Evolutionary conservation across 2,329 filamentous ascomycete species (phyloP).

Genomic region (Curvularia sp.): DNA sequence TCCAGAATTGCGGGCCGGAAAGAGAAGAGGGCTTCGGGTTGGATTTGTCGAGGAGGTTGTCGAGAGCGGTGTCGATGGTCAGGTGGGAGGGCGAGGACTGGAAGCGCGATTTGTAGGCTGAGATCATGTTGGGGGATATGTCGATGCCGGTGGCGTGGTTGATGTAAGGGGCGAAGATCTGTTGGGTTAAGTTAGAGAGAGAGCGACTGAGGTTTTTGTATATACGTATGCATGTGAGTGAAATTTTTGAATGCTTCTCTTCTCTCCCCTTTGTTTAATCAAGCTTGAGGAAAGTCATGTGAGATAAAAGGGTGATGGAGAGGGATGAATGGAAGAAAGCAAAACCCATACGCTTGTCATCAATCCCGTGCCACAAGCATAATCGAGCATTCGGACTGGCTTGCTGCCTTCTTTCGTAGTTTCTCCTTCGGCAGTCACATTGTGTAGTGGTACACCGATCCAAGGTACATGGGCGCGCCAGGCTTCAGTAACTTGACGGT

Average conservation of each 20-base stretch:
- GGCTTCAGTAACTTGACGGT: conserved; percentile 62
- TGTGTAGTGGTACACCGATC: conserved; percentile 66
- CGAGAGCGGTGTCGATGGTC: conserved; percentile 38
- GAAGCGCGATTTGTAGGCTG: conserved; percentile 69
- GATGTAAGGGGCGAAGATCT: conserved; percentile 68
- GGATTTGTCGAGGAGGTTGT: conserved; percentile 48
- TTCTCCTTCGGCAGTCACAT: conserved; percentile 35
- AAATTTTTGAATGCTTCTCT: not conserved
- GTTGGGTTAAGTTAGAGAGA: not conserved
- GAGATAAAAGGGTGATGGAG: too few relatives aligned
- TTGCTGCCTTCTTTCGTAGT: conserved; percentile 26
- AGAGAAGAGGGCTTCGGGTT: conserved; percentile 34
- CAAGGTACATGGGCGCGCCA: conserved; percentile 64
- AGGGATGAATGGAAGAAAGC: not conserved
- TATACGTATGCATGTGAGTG: not conserved
- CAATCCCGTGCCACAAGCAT: conserved; percentile 76
- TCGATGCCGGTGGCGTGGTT: conserved; percentile 73
- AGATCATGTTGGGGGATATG: conserved; percentile 74
- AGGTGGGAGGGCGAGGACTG: conserved; percentile 21
- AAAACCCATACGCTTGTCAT: conserved; percentile 65
- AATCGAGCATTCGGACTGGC: conserved; percentile 66
- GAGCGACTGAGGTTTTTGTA: not conserved
- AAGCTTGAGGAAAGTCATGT: not conserved
- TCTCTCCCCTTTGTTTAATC: not conserved
- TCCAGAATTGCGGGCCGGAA: conserved; percentile 39